Base-by-base conservation (phyloP, 2,329 filamentous ascomycete genomes). In the Coccinonectria pachysandricola region DNA sequence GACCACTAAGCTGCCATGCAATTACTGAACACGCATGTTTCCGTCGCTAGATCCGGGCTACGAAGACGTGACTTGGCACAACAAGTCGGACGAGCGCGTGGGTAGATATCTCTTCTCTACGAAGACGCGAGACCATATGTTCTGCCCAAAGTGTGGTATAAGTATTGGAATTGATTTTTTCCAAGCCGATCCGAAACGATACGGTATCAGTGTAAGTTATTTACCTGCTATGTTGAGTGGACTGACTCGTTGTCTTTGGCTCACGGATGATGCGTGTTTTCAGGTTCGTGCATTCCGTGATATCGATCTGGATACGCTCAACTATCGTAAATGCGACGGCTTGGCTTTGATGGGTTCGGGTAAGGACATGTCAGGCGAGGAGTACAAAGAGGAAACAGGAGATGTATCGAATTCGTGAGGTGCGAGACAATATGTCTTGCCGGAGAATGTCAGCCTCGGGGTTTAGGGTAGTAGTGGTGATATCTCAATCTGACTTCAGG, bases 131-230 rank as follows among this genome's bases (percentile, higher is more conserved):
- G 60, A 64, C 32, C 62, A 65, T 39, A 53, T 67, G 49, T 67
- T 65, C 37, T 67, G 63, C 32, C 52, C 53, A 15, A 53, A 56
- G 32, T 67, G 63, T 40, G 61, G 63, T 9, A 46, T 56, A 15
- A 64, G 60, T 35, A 47, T 66, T 11, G 60, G 57, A 2, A 63
- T 66, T 30, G 62, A 66, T 36, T 65, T 64, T 35, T 32, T 38
- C 13, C 36, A 40, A 8, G 35, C 30, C 5, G 46, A 50, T 6
- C 42, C 44, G 0, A 32, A 37, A 21, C 35, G 34, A 1, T 65
- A 61, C 33, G 63, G 61, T 4, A 53, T 67, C 29, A 65, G 56
- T 31, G 62, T 65, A 34, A 35, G 58, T 40, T 19, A n/a, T n/a
- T n/a, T n/a, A n/a, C n/a, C n/a, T n/a, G n/a, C n/a, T n/a, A n/a